Base-by-base conservation (phyloP, 2,329 filamentous ascomycete species). In the Penicillium sp. region DNA sequence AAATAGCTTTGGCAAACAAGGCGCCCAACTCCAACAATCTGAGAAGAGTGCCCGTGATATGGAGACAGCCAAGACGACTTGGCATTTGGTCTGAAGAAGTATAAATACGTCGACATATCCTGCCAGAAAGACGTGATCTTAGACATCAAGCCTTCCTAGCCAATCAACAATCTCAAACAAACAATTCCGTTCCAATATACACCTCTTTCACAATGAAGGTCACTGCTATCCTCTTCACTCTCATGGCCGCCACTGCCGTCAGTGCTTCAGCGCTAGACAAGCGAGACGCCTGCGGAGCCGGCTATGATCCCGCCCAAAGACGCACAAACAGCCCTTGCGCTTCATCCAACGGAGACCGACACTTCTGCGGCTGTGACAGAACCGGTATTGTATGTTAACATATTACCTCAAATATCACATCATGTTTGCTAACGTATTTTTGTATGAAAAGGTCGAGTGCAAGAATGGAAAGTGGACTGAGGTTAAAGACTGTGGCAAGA, bases 301-400 rank as follows among this genome's bases (percentile, higher is more conserved):
- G 56, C 38, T 59, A 59, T 37, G 52, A 35, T 15, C 27, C 31
- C 27, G 59, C 53, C 10, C 59, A 61, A 7, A 49, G 59, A 37
- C 59, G 59, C 41, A 61, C 59, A 13, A 61, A 61, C 49, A 61
- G 59, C 31, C 41, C 47, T 31, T 61, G 59, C 15, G 8, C 52
- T 1, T 2, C 59, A 10, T 50, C 43, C 5, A 61, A 61, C 49
- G 59, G 59, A 52, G 52, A 61, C 27, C 46, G 59, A 33, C 46
- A 51, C 37, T 61, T 61, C 52, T 61, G 59, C n/a, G 59, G 59
- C 6, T 61, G 59, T 8, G 59, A 61, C 21, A 31, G 59, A 13
- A 61, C 59, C 6, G 59, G 56, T n/a, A 41, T 61, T 38, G 59
- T 61, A 61, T n/a, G 59, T 53, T 19, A 25, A 47, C 33, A 27